Base-by-base conservation (phyloP, 768 basidiomycete species). In the Phylloporus arenicola region DNA sequence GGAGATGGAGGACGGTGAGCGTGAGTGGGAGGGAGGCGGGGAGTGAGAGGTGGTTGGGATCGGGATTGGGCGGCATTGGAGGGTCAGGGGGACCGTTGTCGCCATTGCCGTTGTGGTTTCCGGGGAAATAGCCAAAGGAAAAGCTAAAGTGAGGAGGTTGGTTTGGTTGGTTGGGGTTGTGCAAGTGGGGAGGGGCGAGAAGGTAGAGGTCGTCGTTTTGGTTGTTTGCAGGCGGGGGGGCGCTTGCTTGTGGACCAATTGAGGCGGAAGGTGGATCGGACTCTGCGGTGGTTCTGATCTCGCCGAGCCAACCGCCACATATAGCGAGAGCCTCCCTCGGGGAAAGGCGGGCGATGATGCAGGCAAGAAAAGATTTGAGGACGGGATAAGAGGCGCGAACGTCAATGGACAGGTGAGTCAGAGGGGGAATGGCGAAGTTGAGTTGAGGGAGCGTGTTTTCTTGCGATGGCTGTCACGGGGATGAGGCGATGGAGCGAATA, bases 321-420 rank as follows among this genome's bases (percentile, higher is more conserved):
- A 63, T 53, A 13, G 53, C 60, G 51, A 68, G 57, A 31, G 68
- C 67, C 7, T 61, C 61, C 46, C 62, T 61, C 46, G 68, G 67
- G 17, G 64, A 51, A 10, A 64, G 47, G 11, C 67, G 67, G 0
- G 60, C 24, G 24, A 63, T 10, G 44, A 64, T 54, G 43, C 52
- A 52, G 4, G 59, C 47, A 20, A 63, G 48, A 33, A 60, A 48
- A 3, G 53, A 42, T 24, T 50, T 45, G 8, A 62, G 54, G 8
- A 60, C 46, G 3, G 62, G 63, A 38, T 51, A 57, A 37, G 54
- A 68, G 39, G 59, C 59, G 43, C 76, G 76, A 0, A 75, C 63
- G 55, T 85, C 82, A 33, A 86, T 52, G 3, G 81, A 70, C 1
- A 87, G 70, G 58, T 81, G 72, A 0, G 67, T 71, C 0, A 87